Evolutionary conservation across 176 grass and related monocot species (phyloP).

Genomic region (Oryza glaberrima): DNA sequence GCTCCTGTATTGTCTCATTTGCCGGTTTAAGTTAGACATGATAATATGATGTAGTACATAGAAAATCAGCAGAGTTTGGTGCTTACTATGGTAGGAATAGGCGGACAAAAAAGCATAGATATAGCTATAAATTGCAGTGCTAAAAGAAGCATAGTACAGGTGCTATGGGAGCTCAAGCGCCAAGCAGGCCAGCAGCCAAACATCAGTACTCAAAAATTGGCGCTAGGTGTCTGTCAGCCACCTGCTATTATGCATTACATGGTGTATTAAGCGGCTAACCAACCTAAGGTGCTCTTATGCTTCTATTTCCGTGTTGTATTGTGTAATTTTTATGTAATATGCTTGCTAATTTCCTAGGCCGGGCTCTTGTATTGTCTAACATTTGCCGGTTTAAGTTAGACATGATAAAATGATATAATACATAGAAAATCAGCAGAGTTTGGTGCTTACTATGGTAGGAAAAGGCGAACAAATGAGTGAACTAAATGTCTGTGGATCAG

Average conservation of each 20-base stretch:
- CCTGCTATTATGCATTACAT: not conserved
- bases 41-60: constrained; percentile 1
- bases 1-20: too few species aligned
- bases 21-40: constrained; percentile 19
- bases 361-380: too few species aligned
- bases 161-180: not conserved
- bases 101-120: constrained; percentile 23
- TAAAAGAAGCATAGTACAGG: not conserved
- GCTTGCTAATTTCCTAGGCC: too few species aligned
- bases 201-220: not conserved
- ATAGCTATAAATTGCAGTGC: not conserved
- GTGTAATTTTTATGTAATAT: too few species aligned
- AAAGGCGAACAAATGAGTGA: constrained; percentile 54
- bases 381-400: constrained; percentile 15
- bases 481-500: constrained; percentile 47
- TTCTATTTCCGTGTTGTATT: not conserved
- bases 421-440: not conserved
- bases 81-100: constrained; percentile 42
- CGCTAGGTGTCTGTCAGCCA: not conserved
- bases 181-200: not conserved
- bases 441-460: constrained; percentile 65
- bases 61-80: not conserved
- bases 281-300: not conserved
- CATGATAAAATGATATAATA: constrained; percentile 1
- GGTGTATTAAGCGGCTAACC: not conserved